phyloP scores from a whole-genome alignment of 495 filamentous ascomycete species.

The Penicillium canescens region DNA sequence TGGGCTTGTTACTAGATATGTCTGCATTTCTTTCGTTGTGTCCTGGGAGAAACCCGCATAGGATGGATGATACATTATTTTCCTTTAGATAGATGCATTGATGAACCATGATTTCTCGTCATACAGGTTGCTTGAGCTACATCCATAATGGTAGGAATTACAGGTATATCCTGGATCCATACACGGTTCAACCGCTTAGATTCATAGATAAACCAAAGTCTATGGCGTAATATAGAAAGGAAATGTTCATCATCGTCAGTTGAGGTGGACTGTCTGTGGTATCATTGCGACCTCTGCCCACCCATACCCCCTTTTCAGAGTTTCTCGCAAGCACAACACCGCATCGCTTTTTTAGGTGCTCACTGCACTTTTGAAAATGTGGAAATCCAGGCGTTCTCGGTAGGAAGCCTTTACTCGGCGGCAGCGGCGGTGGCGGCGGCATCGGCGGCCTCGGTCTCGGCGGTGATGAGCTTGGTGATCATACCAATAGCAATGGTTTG shows the following conservation, averaged over 20 bases:
- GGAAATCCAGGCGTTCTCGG: slow-evolving; percentile 11
- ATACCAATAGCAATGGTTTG: slow-evolving; percentile 98
- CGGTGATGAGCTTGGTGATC: slow-evolving; percentile 78
- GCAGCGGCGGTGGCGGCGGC: too few relatives aligned
- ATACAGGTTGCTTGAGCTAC: neutral
- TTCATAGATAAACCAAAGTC: slow-evolving; percentile 21
- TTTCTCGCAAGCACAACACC: neutral
- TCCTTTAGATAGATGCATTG: slow-evolving; percentile 10
- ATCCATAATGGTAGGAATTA: neutral
- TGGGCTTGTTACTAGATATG: neutral
- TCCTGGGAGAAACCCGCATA: neutral
- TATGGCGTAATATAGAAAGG: slow-evolving; percentile 21
- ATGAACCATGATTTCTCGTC: neutral
- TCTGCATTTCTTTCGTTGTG: neutral
- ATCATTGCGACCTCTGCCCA: slow-evolving; percentile 26
- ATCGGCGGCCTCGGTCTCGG: slow-evolving; percentile 31
- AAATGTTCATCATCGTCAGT: slow-evolving; percentile 45
- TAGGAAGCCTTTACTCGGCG: slow-evolving; percentile 17
- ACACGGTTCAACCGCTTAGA: slow-evolving; percentile 22
- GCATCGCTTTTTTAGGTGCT: slow-evolving; percentile 15
- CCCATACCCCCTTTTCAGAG: slow-evolving; percentile 19
- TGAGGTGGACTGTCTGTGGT: slow-evolving; percentile 24
- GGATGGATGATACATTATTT: slow-evolving; percentile 10
- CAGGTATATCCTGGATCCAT: neutral
- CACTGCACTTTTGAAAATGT: slow-evolving; percentile 13